Evolutionary conservation across 2,329 filamentous ascomycete genomes (phyloP), one percentile per base, ranked within the genome.

Genomic region (Beauveria scarabaeidicola): DNA sequence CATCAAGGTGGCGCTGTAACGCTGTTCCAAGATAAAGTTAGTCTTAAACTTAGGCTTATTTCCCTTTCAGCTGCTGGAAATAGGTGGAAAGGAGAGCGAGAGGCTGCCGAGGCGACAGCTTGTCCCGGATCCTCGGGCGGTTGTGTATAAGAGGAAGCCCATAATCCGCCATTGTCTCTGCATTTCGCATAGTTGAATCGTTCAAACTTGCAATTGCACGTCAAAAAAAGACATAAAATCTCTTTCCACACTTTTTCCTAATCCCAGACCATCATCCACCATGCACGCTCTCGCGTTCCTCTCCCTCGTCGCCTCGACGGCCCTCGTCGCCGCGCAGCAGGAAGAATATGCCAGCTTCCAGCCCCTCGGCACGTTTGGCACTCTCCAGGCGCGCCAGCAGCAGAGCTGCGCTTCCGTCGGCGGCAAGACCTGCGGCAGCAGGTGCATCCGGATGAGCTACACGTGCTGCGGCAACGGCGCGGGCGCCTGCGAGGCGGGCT

Each of bases 381-480:
- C 48, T 1, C 57, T 53, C 3, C 32, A 53, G 29, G 57, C 50
- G 8, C 50, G 50, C 32, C 57, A 53, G 50, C 38, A 59, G 21
- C n/a, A 27, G 23, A 47, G 13, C 41, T 59, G 57, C 41, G 29
- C 50, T 7, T 40, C 57, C 6, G 13, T 53, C 27, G 57, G 57
- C 50, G 50, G 41, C 50, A 61, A 63, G 54, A 41, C 52, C 8
- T 66, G 64, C 59, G 64, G 64, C 44, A 40, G 25, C 36, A 56
- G 55, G 51, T 65, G 64, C 60, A 63, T 66, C 36, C 60, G 48
- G 41, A 3, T 60, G 17, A 52, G 32, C 6, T 62, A 61, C 56
- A 61, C 58, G 11, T 66, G 64, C 60, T 66, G 64, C 46, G 63
- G 63, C 23, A 59, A 58, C 52, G 53, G 55, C 52, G 19, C 36